Evolutionary conservation across 2,329 filamentous ascomycete genomes (phyloP).

Genomic region (Didymella arachidicola): DNA sequence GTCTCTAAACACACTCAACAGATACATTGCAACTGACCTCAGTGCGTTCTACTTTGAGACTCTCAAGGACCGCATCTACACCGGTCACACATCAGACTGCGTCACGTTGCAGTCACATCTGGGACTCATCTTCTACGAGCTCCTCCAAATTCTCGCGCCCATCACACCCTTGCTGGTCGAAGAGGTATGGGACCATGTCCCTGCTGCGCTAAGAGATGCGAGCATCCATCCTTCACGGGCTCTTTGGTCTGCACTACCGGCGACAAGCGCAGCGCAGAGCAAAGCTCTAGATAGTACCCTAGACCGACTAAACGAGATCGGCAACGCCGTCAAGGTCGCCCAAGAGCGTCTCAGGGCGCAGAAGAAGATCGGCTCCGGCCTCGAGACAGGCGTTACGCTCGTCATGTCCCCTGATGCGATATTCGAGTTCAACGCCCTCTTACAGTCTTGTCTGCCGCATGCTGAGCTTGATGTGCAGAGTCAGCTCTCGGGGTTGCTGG

Average conservation of each 20-base stretch:
- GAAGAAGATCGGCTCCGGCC: slow-evolving; percentile 79
- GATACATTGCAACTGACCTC: slow-evolving; percentile 82
- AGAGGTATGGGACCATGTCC: slow-evolving; percentile 83
- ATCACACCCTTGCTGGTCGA: slow-evolving; percentile 85
- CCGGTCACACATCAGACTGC: slow-evolving; percentile 72
- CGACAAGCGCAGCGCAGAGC: slow-evolving; percentile 15
- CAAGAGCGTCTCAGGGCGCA: slow-evolving; percentile 75
- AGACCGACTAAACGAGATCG: slow-evolving; percentile 57
- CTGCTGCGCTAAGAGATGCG: slow-evolving; percentile 64
- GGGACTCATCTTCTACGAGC: slow-evolving; percentile 70
- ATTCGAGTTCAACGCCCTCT: not conserved
- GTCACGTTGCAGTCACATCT: slow-evolving; percentile 64
- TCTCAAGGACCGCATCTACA: slow-evolving; percentile 91
- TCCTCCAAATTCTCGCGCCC: slow-evolving; percentile 81
- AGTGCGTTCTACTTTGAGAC: slow-evolving; percentile 95
- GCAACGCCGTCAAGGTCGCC: slow-evolving; percentile 74
- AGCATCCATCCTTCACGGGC: slow-evolving; percentile 39
- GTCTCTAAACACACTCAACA: slow-evolving; percentile 75
- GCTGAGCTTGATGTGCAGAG: slow-evolving; percentile 13
- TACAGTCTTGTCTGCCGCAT: slow-evolving; percentile 16
- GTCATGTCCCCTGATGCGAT: slow-evolving; percentile 11
- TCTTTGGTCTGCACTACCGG: slow-evolving; percentile 34
- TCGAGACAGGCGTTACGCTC: slow-evolving; percentile 74
- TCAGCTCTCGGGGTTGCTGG: slow-evolving; percentile 53
- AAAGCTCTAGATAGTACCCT: slow-evolving; percentile 34